Evolutionary conservation across 306 rosid genomes (phyloP).

Genomic region (Cucumis cinereus): DNA sequence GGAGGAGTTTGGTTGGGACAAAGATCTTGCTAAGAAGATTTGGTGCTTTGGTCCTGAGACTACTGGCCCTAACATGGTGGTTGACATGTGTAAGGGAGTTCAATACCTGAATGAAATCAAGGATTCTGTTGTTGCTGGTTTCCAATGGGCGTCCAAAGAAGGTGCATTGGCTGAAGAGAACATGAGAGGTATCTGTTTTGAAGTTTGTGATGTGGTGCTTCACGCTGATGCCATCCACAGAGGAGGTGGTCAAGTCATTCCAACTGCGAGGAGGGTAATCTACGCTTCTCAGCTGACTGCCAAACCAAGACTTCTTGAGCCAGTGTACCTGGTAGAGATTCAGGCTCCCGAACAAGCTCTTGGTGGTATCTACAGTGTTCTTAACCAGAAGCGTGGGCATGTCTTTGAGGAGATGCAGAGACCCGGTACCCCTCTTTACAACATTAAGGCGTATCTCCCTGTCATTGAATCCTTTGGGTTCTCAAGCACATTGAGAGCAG

Average conservation of each 20-base stretch:
- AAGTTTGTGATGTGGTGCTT: constrained; percentile 68
- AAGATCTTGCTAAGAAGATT: constrained; percentile 81
- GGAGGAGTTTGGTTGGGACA: constrained; percentile 71
- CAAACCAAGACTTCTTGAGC: constrained; percentile 80
- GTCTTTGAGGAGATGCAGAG: constrained; percentile 73
- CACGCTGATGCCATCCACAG: constrained; percentile 81
- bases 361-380: constrained; percentile 79
- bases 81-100: constrained; percentile 85
- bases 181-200: constrained; percentile 74
- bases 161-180: constrained; percentile 74
- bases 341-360: constrained; percentile 83
- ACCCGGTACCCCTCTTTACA: constrained; percentile 74
- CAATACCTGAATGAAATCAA: constrained; percentile 74
- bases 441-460: constrained; percentile 70
- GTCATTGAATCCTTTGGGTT: constrained; percentile 70
- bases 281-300: constrained; percentile 67
- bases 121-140: constrained; percentile 76
- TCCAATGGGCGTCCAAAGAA: constrained; percentile 86
- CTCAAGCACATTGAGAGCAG: constrained; percentile 61
- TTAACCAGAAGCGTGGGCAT: constrained; percentile 70
- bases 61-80: constrained; percentile 79
- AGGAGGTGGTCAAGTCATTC: constrained; percentile 82
- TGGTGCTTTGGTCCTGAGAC: constrained; percentile 94
- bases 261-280: constrained; percentile 73
- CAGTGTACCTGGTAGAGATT: constrained; percentile 69